phyloP scores from a whole-genome alignment of 768 basidiomycete genomes.

The Boletus sp. region DNA sequence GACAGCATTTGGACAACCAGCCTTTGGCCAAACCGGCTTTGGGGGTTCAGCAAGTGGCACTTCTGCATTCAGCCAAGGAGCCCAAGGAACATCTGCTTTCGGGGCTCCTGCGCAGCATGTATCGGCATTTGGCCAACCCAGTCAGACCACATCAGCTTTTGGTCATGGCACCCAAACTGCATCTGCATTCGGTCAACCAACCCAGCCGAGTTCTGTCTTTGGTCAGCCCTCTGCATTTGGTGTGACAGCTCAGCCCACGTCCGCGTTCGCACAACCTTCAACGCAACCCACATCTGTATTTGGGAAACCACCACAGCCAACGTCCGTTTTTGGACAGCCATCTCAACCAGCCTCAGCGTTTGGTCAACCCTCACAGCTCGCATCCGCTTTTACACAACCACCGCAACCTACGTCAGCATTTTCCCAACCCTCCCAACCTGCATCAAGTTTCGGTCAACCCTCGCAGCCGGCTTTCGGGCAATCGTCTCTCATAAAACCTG shows the following conservation, averaged over 20 bases:
- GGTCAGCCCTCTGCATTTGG: constrained; percentile 40
- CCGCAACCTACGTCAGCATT: constrained; percentile 26
- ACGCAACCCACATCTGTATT: constrained; percentile 34
- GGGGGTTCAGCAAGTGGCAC: constrained; percentile 10
- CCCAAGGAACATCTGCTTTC: constrained; percentile 33
- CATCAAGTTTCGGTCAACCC: constrained; percentile 36
- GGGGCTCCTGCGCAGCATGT: constrained; percentile 33
- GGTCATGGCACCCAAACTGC: constrained; percentile 30
- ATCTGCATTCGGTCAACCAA: constrained; percentile 33
- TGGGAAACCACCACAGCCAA: constrained; percentile 30
- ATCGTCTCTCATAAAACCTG: constrained; percentile 45
- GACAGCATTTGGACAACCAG: constrained; percentile 33
- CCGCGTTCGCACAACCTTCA: constrained; percentile 28
- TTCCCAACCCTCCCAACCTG: constrained; percentile 31
- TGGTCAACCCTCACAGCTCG: constrained; percentile 31
- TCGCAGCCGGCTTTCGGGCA: constrained; percentile 37
- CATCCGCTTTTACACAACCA: constrained; percentile 33
- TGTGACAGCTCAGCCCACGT: constrained; percentile 24
- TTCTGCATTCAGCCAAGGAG: constrained; percentile 30
- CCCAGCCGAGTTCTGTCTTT: constrained; percentile 37
- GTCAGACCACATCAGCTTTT: constrained; percentile 37
- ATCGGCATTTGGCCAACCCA: constrained; percentile 39
- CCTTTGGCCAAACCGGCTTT: constrained; percentile 40
- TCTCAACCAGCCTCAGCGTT: constrained; percentile 38
- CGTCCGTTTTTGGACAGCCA: constrained; percentile 31